Conservation (phyloP, 2,329 filamentous ascomycete genomes). For the Dactylellina haptotyla region DNA sequence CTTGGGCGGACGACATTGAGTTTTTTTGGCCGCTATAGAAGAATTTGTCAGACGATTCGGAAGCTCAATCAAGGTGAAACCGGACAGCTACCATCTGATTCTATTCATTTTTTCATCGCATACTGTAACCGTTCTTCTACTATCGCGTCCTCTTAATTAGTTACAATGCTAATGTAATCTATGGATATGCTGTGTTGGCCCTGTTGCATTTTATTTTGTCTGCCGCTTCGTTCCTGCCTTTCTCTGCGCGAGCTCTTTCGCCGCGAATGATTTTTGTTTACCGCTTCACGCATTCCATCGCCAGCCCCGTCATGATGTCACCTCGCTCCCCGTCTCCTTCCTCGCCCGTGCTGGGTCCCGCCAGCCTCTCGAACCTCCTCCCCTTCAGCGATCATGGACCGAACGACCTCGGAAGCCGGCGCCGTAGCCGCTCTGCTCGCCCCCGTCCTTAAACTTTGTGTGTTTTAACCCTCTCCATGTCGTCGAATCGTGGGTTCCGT, state of each 20-base stretch:
- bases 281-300: not conserved
- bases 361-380: not conserved
- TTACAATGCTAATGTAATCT: too few species aligned
- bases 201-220: not conserved
- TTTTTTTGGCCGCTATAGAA: too few species aligned
- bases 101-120: too few species aligned
- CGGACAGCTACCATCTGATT: too few species aligned
- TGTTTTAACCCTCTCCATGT: not conserved
- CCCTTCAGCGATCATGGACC: slow-evolving; percentile 2
- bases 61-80: too few species aligned
- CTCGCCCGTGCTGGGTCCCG: slow-evolving; percentile 1
- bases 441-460: slow-evolving; percentile 37
- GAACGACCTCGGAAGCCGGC: slow-evolving; percentile 16
- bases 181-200: not conserved
- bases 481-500: not conserved
- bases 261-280: not conserved
- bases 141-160: too few species aligned
- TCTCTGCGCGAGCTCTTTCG: not conserved
- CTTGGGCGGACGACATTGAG: too few species aligned
- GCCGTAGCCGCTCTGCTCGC: slow-evolving; percentile 37
- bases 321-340: slow-evolving; percentile 9
- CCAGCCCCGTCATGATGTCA: slow-evolving; percentile 12
- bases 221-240: not conserved
- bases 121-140: too few species aligned
- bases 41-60: too few species aligned